Evolutionary conservation across 768 basidiomycete genomes (phyloP).

Genomic region (Tubosaeta brunneosetosa): DNA sequence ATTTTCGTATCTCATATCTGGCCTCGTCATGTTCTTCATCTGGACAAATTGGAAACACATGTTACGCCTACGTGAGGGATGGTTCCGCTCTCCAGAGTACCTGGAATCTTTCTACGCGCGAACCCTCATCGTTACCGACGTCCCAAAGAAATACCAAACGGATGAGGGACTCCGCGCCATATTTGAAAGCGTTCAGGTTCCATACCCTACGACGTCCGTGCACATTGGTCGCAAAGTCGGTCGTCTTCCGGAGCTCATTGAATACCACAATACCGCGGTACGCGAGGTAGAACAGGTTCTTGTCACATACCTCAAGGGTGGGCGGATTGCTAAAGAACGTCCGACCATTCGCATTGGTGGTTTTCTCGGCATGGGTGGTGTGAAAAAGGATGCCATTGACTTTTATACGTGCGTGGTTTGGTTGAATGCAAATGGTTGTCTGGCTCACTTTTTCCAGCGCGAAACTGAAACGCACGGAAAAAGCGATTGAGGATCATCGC

Average conservation of each 20-base stretch:
- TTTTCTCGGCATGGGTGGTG: conserved; percentile 76
- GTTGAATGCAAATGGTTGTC: background rate
- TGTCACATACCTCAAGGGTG: conserved; percentile 85
- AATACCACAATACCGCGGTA: conserved; percentile 93
- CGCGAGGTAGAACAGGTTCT: conserved; percentile 84
- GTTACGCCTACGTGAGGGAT: conserved; percentile 71
- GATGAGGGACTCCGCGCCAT: conserved; percentile 80
- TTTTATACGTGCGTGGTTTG: conserved; percentile 71
- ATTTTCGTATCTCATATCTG: conserved; percentile 76
- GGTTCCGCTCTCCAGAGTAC: conserved; percentile 91
- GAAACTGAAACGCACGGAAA: conserved; percentile 59
- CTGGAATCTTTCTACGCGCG: conserved; percentile 88
- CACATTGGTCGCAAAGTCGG: conserved; percentile 88
- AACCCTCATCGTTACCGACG: conserved; percentile 76
- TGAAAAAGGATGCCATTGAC: conserved; percentile 88
- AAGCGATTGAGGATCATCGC: conserved; percentile 69
- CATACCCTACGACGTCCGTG: conserved; percentile 88
- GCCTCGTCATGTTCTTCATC: conserved; percentile 65
- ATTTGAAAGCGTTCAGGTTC: conserved; percentile 70
- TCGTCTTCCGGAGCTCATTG: conserved; percentile 82
- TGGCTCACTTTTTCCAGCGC: conserved; percentile 27
- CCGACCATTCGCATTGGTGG: conserved; percentile 80
- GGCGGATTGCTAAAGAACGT: conserved; percentile 70
- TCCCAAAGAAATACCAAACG: conserved; percentile 75
- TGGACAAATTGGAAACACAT: conserved; percentile 75